Percentiles rank a stretch among this genome's conserved stretches.
These are phyloP conservation scores for Fusarium luffae DNA, from an alignment of 2,329 filamentous ascomycete species.

Conservation along the genomic window DNA sequence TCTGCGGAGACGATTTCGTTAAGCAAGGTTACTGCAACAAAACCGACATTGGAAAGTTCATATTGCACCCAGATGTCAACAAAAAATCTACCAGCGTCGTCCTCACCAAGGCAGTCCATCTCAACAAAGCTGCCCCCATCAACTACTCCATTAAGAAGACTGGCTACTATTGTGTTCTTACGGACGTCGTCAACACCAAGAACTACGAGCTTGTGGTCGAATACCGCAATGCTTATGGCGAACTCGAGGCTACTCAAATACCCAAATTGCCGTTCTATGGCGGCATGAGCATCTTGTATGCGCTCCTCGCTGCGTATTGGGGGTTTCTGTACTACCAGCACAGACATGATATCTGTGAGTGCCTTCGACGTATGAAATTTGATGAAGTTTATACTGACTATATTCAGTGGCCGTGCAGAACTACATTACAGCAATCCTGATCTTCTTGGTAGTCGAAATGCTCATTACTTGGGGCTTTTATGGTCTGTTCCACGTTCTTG, in stretches of 20 bases:
- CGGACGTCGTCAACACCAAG: slow-evolving; percentile 73
- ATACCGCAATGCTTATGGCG: slow-evolving; percentile 95
- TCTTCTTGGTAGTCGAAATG: slow-evolving; percentile 96
- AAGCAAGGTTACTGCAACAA: slow-evolving; percentile 76
- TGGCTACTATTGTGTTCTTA: slow-evolving; percentile 95
- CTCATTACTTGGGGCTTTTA: slow-evolving; percentile 99
- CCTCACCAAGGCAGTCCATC: slow-evolving; percentile 81
- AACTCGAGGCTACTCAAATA: slow-evolving; percentile 94
- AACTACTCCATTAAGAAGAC: slow-evolving; percentile 90
- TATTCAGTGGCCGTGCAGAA: slow-evolving; percentile 89
- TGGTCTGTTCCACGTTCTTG: slow-evolving; percentile 60
- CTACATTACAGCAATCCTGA: slow-evolving; percentile 96
- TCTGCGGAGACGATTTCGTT: slow-evolving; percentile 81
- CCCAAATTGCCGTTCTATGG: slow-evolving; percentile 98
- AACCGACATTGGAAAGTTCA: slow-evolving; percentile 85
- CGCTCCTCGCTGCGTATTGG: slow-evolving; percentile 86
- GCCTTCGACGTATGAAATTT: background rate
- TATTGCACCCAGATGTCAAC: slow-evolving; percentile 80
- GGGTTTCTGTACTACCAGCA: slow-evolving; percentile 96
- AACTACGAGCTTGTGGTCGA: slow-evolving; percentile 86
- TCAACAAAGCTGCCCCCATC: slow-evolving; percentile 78
- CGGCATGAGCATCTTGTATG: slow-evolving; percentile 92
- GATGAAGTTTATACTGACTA: slow-evolving; percentile 13
- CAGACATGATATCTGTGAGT: slow-evolving; percentile 84
- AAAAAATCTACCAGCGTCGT: slow-evolving; percentile 77